These are phyloP conservation scores for Ceratobasidium sp. DNA, from an alignment of 1,284 basidiomycete genomes.

Conservation along the genomic window DNA sequence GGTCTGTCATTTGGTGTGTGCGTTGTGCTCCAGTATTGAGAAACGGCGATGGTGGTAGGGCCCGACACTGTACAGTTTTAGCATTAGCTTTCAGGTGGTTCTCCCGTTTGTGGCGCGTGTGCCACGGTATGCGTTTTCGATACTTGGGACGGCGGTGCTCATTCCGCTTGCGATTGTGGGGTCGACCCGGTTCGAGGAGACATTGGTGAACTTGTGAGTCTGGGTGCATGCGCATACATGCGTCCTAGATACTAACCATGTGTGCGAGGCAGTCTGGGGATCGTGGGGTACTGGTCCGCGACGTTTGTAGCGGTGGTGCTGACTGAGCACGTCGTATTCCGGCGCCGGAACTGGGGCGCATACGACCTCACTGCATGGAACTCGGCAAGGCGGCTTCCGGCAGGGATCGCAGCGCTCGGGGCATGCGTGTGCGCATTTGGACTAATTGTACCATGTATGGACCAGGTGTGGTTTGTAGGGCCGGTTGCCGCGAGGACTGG, in stretches of 20 bases:
- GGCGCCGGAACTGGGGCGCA: conserved; percentile 60
- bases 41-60: conserved; percentile 4
- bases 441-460: conserved; percentile 72
- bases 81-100: conserved; percentile 83
- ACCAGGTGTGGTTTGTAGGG: conserved; percentile 77
- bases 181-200: conserved; percentile 70
- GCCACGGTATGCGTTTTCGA: conserved; percentile 87
- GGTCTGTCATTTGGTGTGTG: conserved; percentile 51
- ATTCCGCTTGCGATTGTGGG: conserved; percentile 76
- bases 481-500: conserved; percentile 76
- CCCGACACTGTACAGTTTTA: conserved; percentile 76
- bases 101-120: conserved; percentile 73
- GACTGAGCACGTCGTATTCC: conserved; percentile 72
- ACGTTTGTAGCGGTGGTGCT: conserved; percentile 69
- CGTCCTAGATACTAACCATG: not conserved
- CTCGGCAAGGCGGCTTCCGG: conserved; percentile 64
- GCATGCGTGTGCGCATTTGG: conserved; percentile 62
- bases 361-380: conserved; percentile 71
- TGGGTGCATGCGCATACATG: conserved; percentile 11
- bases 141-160: conserved; percentile 79
- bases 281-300: conserved; percentile 70
- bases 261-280: conserved; percentile 18
- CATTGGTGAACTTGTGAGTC: conserved; percentile 67
- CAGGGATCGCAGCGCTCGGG: conserved; percentile 69
- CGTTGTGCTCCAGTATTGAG: conserved; percentile 57